Conservation (phyloP, 345 rosid species). For the Brassica nigra region DNA sequence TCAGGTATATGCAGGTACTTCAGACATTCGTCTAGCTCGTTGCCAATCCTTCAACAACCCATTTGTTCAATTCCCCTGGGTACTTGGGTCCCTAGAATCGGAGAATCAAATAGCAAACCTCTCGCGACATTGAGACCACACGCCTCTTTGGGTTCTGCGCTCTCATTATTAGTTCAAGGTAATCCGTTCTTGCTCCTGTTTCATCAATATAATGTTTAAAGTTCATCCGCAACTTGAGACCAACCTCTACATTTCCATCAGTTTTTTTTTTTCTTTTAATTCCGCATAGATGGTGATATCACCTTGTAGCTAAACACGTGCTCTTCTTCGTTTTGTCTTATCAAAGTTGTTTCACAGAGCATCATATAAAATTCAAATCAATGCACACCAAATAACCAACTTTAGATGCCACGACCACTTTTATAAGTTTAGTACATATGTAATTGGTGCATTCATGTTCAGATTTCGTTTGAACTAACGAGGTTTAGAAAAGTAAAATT, state of each 20-base stretch:
- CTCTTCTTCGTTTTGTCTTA: not conserved
- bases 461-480: no score
- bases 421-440: no score
- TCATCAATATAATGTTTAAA: not conserved
- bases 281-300: conserved; percentile 3
- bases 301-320: conserved; percentile 18
- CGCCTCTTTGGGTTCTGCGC: conserved; percentile 72
- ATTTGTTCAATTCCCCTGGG: conserved; percentile 79
- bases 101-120: conserved; percentile 64
- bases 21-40: conserved; percentile 75
- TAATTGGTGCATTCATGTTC: no score
- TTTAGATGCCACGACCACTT: no score
- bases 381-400: not conserved
- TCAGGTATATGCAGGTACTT: conserved; percentile 96
- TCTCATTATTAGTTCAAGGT: conserved; percentile 78
- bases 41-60: conserved; percentile 92
- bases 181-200: conserved; percentile 12
- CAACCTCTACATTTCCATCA: not conserved
- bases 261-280: not conserved
- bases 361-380: not conserved
- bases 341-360: conserved; percentile 11
- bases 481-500: no score
- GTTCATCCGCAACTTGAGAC: not conserved
- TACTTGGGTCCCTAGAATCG: conserved; percentile 90
- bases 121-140: conserved; percentile 70